Conservation (phyloP, 805 yeast species). For the Lipomyces starkeyi region DNA sequence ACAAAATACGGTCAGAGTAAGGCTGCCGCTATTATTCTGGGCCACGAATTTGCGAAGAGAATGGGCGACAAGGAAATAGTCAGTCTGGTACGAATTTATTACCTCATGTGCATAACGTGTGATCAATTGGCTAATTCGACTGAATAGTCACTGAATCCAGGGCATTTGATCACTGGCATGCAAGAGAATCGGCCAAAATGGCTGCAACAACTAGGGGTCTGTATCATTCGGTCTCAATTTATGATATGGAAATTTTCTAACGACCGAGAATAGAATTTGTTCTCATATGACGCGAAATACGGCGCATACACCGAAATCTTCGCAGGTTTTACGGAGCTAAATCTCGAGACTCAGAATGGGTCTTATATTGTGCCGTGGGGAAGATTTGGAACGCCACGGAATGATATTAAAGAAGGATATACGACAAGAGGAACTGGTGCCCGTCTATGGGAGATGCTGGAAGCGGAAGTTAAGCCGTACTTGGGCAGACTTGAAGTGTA, state of each 20-base stretch:
- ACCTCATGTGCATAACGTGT: neutral
- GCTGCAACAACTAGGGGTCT: slow-evolving; percentile 31
- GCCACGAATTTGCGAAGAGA: slow-evolving; percentile 23
- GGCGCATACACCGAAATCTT: slow-evolving; percentile 57
- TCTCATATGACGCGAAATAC: slow-evolving; percentile 39
- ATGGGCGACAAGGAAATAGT: slow-evolving; percentile 17
- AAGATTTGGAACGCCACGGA: slow-evolving; percentile 42
- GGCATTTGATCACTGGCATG: slow-evolving; percentile 33
- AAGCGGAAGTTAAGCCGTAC: slow-evolving; percentile 37
- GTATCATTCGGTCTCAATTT: neutral
- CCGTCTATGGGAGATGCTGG: slow-evolving; percentile 49
- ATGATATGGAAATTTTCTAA: neutral
- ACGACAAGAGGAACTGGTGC: slow-evolving; percentile 40
- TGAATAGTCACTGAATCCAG: slow-evolving; percentile 32
- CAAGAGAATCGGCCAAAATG: slow-evolving; percentile 37
- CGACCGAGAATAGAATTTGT: slow-evolving; percentile 16
- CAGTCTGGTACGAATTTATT: slow-evolving; percentile 23
- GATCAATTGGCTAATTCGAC: neutral
- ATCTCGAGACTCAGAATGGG: slow-evolving; percentile 47
- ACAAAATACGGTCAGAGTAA: slow-evolving; percentile 53
- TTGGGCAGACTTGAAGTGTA: neutral
- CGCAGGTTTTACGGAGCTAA: slow-evolving; percentile 51
- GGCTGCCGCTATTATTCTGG: slow-evolving; percentile 46
- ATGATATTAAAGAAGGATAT: slow-evolving; percentile 19
- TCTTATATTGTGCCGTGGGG: slow-evolving; percentile 55